Base-by-base conservation (phyloP, 257 asterid genomes). In the Przewalskia tangutica region DNA sequence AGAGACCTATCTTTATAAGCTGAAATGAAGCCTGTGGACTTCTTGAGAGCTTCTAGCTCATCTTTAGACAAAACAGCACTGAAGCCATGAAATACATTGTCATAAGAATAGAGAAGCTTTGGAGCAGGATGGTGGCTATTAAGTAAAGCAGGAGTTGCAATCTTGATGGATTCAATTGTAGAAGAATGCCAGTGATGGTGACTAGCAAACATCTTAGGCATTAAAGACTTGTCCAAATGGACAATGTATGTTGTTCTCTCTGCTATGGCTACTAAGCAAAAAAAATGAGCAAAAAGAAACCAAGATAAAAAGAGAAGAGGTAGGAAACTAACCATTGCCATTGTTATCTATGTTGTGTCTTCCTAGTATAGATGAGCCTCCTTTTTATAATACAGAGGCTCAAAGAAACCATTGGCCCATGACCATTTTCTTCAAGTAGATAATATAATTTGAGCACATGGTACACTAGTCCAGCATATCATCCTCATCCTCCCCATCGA, bases 41-140 rank as follows among this genome's bases (percentile, higher is more conserved):
- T 8, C 60, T 73, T 82, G 5, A 82, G 77, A 56, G 16, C n/a
- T 59, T 73, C 55, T 16, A 82, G 36, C 60, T 82, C 75, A n/a
- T 82, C 63, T 27, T 56, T 38, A 32, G 81, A 56, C 42, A 82
- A 48, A 8, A 82, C 77, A 11, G 58, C 84, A 75, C 84, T 73
- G 12, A 73, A 73, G n/a, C 84, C 84, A 59, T 73, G 40, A 54
- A 73, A 1, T 1, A 54, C 81, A 42, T 82, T 60, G 50, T 40
- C 40, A 62, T 82, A 82, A 58, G 84, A 70, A 79, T 82, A 82
- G 4, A 80, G 63, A 64, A 64, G 82, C 36, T 54, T 63, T 54
- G 77, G 58, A 36, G 17, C 36, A 42, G 71, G 83, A 20, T 48
- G 64, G 51, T 65, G 53, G 40, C 60, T 40, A 36, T 80, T 48